Evolutionary conservation across 2,329 filamentous ascomycete genomes (phyloP), one percentile per base, ranked within the genome.

Genomic region (Diaporthe amygdali): DNA sequence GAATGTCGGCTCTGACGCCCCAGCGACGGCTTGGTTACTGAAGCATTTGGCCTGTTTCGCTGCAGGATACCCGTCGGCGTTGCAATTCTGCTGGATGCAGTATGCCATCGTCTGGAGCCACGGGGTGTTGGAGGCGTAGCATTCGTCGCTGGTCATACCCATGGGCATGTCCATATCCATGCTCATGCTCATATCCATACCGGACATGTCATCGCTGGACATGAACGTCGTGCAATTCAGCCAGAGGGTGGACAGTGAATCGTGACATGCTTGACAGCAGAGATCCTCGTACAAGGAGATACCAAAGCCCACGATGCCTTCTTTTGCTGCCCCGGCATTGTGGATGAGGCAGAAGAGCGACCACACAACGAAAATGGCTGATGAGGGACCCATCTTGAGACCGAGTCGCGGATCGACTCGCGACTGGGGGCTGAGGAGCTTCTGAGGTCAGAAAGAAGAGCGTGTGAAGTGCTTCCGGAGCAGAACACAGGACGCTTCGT

Each of bases 191-290:
- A 63, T 63, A 8, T 37, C 59, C 59, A 64, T 64, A 10, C 59
- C 59, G 14, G 27, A 30, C 59, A 49, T 49, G 12, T 41, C 59
- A 1, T 64, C 59, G 41, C 30, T 27, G 59, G 59, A 49, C 59
- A 49, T 49, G 59, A 64, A 49, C 2, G 59, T 64, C n/a, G 59
- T 64, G 44, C 59, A 64, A 15, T 64, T 64, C n/a, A 64, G 44
- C 14, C 12, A 64, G 2, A 64, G 44, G 30, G 59, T n/a, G 14
- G 59, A 64, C 30, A 64, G 59, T 14, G 59, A 64, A 8, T 64
- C 59, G 59, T 64, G 59, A 49, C 59, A 64, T 49, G 59, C n/a
- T n/a, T 64, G 59, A 44, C 59, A 64, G 59, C 59, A 64, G 44
- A 64, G 59, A 30, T 64, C 59, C 30, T 64, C n/a, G 30, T 49